These are phyloP conservation scores for Hericium erinaceus DNA, from an alignment of 768 basidiomycete genomes.

Conservation along the genomic window DNA sequence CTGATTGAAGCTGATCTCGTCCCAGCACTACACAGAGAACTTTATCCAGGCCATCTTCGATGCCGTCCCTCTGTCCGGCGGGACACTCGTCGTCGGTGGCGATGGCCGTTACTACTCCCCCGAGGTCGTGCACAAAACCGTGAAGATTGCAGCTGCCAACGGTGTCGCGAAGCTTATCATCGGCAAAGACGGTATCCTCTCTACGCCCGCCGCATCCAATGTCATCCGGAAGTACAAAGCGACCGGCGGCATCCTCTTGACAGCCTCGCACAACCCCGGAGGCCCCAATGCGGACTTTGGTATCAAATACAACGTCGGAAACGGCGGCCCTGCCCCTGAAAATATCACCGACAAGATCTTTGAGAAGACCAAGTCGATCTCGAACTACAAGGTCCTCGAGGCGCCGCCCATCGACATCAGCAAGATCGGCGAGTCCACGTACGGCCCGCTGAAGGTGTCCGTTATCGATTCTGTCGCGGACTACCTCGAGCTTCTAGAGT, in stretches of 20 bases:
- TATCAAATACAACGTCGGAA: conserved; percentile 98
- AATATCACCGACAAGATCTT: conserved; percentile 93
- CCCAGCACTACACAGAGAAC: conserved; percentile 93
- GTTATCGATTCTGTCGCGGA: conserved; percentile 93
- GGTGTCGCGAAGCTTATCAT: conserved; percentile 88
- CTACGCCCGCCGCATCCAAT: conserved; percentile 95
- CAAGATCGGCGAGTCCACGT: conserved; percentile 67
- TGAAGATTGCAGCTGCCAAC: conserved; percentile 91
- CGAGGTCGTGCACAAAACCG: conserved; percentile 83
- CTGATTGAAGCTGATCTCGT: conserved; percentile 13
- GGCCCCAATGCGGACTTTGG: conserved; percentile 98
- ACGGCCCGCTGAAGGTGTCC: conserved; percentile 76
- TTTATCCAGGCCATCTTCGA: conserved; percentile 92
- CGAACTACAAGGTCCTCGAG: conserved; percentile 77
- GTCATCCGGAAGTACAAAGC: conserved; percentile 95
- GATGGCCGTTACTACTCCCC: conserved; percentile 92
- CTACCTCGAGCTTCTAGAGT: conserved; percentile 75
- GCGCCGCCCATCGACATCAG: conserved; percentile 72
- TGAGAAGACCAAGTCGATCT: conserved; percentile 82
- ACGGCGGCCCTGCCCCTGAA: conserved; percentile 97
- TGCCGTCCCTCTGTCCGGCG: conserved; percentile 72
- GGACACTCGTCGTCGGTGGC: conserved; percentile 91
- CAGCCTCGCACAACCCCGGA: conserved; percentile 96
- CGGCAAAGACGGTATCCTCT: conserved; percentile 85
- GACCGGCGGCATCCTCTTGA: conserved; percentile 92